Evolutionary conservation across 1,284 basidiomycete genomes (phyloP), one percentile per base, ranked within the genome.

Genomic region (Ustilago vetiveriae): DNA sequence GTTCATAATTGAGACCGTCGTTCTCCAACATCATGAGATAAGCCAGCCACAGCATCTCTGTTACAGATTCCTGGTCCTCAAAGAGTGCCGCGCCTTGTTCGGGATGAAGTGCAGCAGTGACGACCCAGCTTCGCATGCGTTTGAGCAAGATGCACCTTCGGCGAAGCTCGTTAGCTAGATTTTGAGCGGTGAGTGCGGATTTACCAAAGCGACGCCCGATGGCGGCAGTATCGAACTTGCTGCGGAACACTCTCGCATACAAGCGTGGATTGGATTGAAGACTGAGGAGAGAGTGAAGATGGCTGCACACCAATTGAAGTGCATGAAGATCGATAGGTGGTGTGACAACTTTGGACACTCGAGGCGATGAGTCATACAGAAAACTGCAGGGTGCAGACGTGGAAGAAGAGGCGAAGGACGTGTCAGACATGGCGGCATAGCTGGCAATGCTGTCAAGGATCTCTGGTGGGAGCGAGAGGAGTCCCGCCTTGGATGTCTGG

Each of bases 1-100:
- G 69, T 16, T 60, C 58, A 26, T 74, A 56, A 35, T 78, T 78
- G 40, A 65, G 54, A 3, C 75, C 75, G 44, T 78, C 75, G 36
- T 79, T 79, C 47, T 79, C 77, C 22, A 73, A 26, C 52, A 72
- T 55, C 74, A 78, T 74, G 38, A 79, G 43, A 38, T 72, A 79
- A 6, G 76, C 74, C 6, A 73, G 47, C 77, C 77, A 79, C 5
- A 79, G 52, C 50, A 75, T 76, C 55, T 76, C 75, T 17, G 49
- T 53, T 5, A 77, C n/a, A 11, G 67, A 57, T 3, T 41, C 40
- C 0, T 72, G 54, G 32, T 33, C 47, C 26, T 65, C 46, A 3
- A 22, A 9, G 23, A 58, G 10, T 7, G 40, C 38, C 5, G 45
- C 27, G 7, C 42, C 37, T 6, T 37, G 41, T 7, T 66, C 42